Evolutionary conservation across 768 basidiomycete species (phyloP).

Genomic region (Suillus subalutaceus): DNA sequence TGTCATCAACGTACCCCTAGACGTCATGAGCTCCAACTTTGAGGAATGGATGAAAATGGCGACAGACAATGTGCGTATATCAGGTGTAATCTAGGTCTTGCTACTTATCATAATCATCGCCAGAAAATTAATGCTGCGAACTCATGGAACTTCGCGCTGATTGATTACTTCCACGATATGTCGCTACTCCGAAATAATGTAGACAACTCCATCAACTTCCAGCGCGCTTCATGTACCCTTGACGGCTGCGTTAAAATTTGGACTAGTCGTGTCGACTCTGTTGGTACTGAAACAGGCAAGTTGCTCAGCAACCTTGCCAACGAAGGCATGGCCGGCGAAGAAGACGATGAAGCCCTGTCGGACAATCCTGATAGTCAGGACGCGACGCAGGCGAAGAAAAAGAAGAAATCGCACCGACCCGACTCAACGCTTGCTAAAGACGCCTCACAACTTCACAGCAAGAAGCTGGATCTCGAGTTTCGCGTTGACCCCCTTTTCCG

Average conservation of each 20-base stretch:
- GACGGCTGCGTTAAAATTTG: conserved; percentile 99
- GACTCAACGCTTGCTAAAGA: conserved; percentile 91
- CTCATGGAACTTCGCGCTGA: conserved; percentile 97
- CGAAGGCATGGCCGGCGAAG: conserved; percentile 60
- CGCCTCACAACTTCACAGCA: conserved; percentile 76
- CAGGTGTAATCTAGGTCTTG: conserved; percentile 11
- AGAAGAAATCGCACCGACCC: conserved; percentile 67
- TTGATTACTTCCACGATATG: conserved; percentile 99
- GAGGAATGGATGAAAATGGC: conserved; percentile 99
- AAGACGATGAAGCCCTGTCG: conserved; percentile 61
- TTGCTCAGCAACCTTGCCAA: conserved; percentile 85
- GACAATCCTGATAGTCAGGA: conserved; percentile 69
- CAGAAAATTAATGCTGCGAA: conserved; percentile 99
- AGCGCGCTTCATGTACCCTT: conserved; percentile 95
- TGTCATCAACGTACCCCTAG: conserved; percentile 62
- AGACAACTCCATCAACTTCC: conserved; percentile 98
- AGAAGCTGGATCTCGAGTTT: conserved; percentile 95
- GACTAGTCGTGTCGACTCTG: conserved; percentile 96
- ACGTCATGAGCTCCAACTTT: conserved; percentile 90
- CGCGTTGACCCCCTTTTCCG: conserved; percentile 95
- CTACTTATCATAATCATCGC: conserved; percentile 13
- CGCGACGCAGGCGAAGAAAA: conserved; percentile 55
- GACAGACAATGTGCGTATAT: conserved; percentile 85
- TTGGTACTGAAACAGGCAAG: conserved; percentile 96
- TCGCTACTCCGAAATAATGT: conserved; percentile 88